phyloP scores from a whole-genome alignment of 2,329 filamentous ascomycete species.

The Penicillium expansum region DNA sequence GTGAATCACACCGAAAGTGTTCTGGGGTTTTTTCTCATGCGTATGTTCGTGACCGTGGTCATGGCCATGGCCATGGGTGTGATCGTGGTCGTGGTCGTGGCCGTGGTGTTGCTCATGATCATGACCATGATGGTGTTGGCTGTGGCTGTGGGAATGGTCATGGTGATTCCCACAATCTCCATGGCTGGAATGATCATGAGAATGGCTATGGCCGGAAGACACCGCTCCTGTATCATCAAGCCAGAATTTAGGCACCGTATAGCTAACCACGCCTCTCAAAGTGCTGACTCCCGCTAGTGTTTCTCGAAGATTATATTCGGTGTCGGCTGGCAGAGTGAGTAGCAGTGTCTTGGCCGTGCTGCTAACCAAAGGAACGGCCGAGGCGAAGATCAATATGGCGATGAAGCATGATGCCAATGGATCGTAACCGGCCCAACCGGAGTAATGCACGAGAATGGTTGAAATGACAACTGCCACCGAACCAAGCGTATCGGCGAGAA shows the following conservation, averaged over 20 bases:
- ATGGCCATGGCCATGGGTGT: constrained; percentile 31
- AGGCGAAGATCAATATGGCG: constrained; percentile 87
- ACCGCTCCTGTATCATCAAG: constrained; percentile 64
- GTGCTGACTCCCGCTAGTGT: constrained; percentile 78
- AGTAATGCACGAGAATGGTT: constrained; percentile 80
- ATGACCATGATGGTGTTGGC: constrained; percentile 32
- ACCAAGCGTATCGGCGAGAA: constrained; percentile 89
- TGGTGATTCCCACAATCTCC: constrained; percentile 34
- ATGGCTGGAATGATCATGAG: constrained; percentile 28
- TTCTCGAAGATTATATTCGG: constrained; percentile 85
- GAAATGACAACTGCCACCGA: constrained; percentile 93
- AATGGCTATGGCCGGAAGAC: constrained; percentile 40
- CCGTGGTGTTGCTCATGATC: constrained; percentile 26
- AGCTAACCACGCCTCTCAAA: constrained; percentile 79
- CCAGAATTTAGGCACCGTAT: constrained; percentile 90
- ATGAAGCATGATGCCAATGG: constrained; percentile 92
- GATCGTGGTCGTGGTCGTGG: constrained; percentile 30
- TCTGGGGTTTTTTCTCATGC: constrained; percentile 25
- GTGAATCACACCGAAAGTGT: constrained; percentile 79
- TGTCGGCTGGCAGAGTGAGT: constrained; percentile 76
- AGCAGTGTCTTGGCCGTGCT: constrained; percentile 80
- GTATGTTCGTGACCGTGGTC: constrained; percentile 33
- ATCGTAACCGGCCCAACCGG: constrained; percentile 91
- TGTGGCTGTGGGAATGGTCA: constrained; percentile 32
- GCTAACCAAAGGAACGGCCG: constrained; percentile 80